Conservation (phyloP, 1,139 yeast genomes). For the Blastobotrys proliferans region DNA sequence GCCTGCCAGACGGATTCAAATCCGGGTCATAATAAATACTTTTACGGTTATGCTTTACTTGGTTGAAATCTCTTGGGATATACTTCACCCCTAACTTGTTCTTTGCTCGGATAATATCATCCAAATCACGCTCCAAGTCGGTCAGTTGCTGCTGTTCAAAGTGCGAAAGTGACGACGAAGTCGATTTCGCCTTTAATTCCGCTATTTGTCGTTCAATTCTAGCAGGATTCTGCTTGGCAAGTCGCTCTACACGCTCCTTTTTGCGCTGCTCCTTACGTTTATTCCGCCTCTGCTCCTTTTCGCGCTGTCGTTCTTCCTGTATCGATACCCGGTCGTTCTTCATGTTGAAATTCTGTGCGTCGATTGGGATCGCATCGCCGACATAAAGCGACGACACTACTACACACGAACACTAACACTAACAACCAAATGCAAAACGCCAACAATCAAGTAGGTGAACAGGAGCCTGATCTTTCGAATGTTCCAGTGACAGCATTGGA, state of each 20-base stretch:
- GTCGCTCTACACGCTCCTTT: slow-evolving; percentile 21
- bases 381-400: background rate
- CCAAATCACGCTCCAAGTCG: slow-evolving; percentile 21
- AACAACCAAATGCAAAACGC: too few relatives aligned
- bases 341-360: slow-evolving; percentile 6
- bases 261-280: slow-evolving; percentile 27
- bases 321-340: slow-evolving; percentile 21
- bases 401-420: background rate
- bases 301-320: slow-evolving; percentile 28
- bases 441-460: background rate
- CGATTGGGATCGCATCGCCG: background rate
- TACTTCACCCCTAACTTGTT: slow-evolving; percentile 25
- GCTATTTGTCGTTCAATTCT: slow-evolving; percentile 22
- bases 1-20: slow-evolving; percentile 28
- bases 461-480: slow-evolving; percentile 28
- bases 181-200: slow-evolving; percentile 17
- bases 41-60: slow-evolving; percentile 14
- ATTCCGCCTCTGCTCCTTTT: slow-evolving; percentile 30
- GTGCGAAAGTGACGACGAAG: slow-evolving; percentile 6
- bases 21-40: slow-evolving; percentile 30
- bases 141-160: slow-evolving; percentile 22
- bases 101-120: slow-evolving; percentile 23
- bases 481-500: slow-evolving; percentile 61
- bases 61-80: slow-evolving; percentile 1
- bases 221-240: slow-evolving; percentile 22